A percentile compares a stretch with the other conserved stretches of the same genome.
These are phyloP conservation scores for Capsicum rhomboideum DNA, from an alignment of 257 asterid genomes.

Conservation along the genomic window DNA sequence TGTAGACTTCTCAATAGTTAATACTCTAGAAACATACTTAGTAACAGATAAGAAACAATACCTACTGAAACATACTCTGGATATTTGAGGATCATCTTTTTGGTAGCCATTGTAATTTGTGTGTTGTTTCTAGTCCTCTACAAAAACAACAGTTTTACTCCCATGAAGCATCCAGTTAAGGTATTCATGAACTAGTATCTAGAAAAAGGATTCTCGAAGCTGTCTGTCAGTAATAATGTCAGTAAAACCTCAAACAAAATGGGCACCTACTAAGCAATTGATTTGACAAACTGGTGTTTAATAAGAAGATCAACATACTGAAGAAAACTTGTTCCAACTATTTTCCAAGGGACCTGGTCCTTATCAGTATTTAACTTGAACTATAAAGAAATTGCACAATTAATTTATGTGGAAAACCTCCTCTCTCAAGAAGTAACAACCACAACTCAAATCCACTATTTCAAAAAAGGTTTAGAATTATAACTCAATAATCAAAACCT, in stretches of 20 bases:
- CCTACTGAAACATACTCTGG: conserved; percentile 98
- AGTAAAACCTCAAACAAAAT: conserved; percentile 60
- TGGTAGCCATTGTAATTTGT: conserved; percentile 65
- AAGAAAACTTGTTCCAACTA: too few species aligned
- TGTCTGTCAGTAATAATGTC: conserved; percentile 31
- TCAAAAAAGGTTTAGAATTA: too few species aligned
- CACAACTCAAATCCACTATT: too few species aligned
- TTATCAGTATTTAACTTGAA: too few species aligned
- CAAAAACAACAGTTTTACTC: conserved; percentile 57
- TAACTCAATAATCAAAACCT: too few species aligned
- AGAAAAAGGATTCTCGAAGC: conserved; percentile 47
- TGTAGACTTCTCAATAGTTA: neutral
- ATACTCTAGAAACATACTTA: neutral
- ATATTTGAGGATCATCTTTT: conserved; percentile 61
- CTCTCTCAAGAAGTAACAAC: too few species aligned
- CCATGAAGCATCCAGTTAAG: conserved; percentile 76
- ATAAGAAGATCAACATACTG: too few species aligned
- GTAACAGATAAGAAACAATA: conserved; percentile 4
- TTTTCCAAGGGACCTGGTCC: too few species aligned
- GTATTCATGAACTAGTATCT: conserved; percentile 57
- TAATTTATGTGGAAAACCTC: too few species aligned
- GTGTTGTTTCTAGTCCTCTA: conserved; percentile 87
- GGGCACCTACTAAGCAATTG: conserved; percentile 51
- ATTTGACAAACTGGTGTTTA: conserved; percentile 48
- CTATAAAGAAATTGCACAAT: too few species aligned